Evolutionary conservation across 805 yeast species (phyloP), one percentile per base, ranked within the genome.

Genomic region (Brettanomyces bruxellensis): DNA sequence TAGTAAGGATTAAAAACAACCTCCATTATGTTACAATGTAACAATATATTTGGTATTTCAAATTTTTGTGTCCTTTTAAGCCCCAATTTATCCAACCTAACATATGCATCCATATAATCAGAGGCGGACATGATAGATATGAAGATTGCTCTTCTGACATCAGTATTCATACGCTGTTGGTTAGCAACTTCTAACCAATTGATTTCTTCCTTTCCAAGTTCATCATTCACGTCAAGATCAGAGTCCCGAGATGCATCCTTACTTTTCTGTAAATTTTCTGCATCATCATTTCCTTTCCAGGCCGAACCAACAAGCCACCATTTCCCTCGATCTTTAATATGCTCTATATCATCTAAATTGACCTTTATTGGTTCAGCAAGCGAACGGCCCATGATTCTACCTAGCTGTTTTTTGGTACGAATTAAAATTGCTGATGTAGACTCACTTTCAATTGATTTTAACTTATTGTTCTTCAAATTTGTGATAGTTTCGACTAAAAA

Each of bases 231-330:
- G 47, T 80, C 89, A 51, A 76, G 78, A 47, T 79, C 71, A 2
- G 74, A 72, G 4, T 63, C 65, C 44, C 74, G 73, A 39, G 69
- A 70, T 2, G 59, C 58, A 5, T 34, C 35, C 40, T 55, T 61
- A 32, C 51, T 52, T 18, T 50, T 46, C 6, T 41, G 18, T n/a
- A 9, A n/a, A 2, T 23, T 41, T 14, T 47, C 53, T 3, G 49
- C 45, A 14, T 34, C 30, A 4, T 39, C 46, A n/a, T 32, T 24
- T 3, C 96, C 96, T 57, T 80, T 86, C 96, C 97, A 93, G 0
- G 99, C 96, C 1, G 98, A 86, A 43, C 99, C 99, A 30, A 93
- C 91, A 32, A 93, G 71, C 99, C 99, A 93, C 99, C 99, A 93
- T 65, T 91, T 93, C 47, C 99, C 99, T 52, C 80, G 79, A 1